These are phyloP conservation scores for Isatis tinctoria DNA, from an alignment of 345 rosid genomes.

Conservation along the genomic window DNA sequence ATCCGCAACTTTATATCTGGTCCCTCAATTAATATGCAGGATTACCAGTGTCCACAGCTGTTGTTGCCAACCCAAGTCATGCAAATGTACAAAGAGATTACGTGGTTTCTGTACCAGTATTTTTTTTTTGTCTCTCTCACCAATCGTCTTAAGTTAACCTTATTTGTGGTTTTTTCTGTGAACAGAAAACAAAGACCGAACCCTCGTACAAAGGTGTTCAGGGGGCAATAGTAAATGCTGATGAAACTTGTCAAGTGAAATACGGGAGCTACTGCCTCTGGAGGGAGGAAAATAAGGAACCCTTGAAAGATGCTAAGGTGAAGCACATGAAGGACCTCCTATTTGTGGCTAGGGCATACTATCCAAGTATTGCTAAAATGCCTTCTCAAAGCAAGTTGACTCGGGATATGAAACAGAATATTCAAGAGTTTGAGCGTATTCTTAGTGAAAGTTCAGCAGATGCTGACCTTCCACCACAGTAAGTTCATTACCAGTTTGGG, in stretches of 20 bases:
- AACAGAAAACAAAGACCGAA: conserved; percentile 40
- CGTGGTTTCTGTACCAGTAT: not conserved
- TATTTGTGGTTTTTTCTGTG: conserved; percentile 3
- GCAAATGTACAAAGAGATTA: conserved; percentile 25
- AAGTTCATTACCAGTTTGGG: conserved; percentile 39
- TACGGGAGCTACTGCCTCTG: conserved; percentile 96
- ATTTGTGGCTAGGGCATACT: conserved; percentile 94
- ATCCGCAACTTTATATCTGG: not conserved
- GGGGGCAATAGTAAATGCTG: conserved; percentile 23
- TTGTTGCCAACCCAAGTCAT: conserved; percentile 27
- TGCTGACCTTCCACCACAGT: conserved; percentile 77
- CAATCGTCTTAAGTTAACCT: not conserved
- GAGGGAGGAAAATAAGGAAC: conserved; percentile 78
- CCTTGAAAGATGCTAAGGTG: conserved; percentile 73
- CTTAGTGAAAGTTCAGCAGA: conserved; percentile 88
- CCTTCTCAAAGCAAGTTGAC: conserved; percentile 67
- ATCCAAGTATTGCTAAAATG: conserved; percentile 88
- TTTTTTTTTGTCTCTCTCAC: not conserved
- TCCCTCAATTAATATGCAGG: conserved; percentile 22
- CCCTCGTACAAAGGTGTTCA: conserved; percentile 14
- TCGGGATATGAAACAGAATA: conserved; percentile 76
- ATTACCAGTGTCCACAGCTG: conserved; percentile 23
- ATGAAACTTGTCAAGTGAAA: conserved; percentile 64
- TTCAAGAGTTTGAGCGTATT: conserved; percentile 89
- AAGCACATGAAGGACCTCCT: conserved; percentile 88